Conservation (phyloP, 108 stramenopile species). For the Discostella stelligeroides region DNA sequence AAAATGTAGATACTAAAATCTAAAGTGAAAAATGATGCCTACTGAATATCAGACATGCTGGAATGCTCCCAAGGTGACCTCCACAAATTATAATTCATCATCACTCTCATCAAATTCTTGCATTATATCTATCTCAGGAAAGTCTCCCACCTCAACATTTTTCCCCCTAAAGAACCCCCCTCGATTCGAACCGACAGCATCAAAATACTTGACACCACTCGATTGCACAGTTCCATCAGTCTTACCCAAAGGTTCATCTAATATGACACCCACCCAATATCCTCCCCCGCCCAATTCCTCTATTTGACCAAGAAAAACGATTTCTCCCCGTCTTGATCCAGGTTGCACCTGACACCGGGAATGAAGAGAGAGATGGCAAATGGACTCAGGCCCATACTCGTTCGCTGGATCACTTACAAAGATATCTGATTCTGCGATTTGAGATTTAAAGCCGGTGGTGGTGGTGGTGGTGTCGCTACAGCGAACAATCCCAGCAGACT, state of each 20-base stretch:
- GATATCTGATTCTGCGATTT: not conserved
- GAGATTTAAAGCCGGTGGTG: not conserved
- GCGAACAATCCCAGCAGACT: constrained; percentile 57
- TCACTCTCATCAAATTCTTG: constrained; percentile 60
- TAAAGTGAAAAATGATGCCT: no score
- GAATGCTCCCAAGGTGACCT: no score
- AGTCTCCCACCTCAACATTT: constrained; percentile 83
- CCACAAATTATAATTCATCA: constrained; percentile 51
- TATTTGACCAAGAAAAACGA: constrained; percentile 84
- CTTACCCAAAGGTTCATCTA: constrained; percentile 95
- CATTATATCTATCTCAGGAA: constrained; percentile 81
- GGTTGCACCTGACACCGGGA: constrained; percentile 92
- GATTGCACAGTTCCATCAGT: constrained; percentile 83
- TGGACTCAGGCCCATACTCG: constrained; percentile 52
- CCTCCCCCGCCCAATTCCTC: constrained; percentile 71
- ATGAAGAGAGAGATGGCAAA: constrained; percentile 62
- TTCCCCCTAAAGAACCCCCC: constrained; percentile 81
- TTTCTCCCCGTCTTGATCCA: constrained; percentile 83
- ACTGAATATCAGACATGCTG: no score
- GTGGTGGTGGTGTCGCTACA: constrained; percentile 36
- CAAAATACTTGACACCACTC: constrained; percentile 65
- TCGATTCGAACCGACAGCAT: constrained; percentile 54
- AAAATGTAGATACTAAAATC: no score
- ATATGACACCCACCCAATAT: constrained; percentile 91
- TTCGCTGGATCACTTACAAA: constrained; percentile 19